Base-by-base conservation (phyloP, 805 yeast genomes). In the Starmerella davenportii region DNA sequence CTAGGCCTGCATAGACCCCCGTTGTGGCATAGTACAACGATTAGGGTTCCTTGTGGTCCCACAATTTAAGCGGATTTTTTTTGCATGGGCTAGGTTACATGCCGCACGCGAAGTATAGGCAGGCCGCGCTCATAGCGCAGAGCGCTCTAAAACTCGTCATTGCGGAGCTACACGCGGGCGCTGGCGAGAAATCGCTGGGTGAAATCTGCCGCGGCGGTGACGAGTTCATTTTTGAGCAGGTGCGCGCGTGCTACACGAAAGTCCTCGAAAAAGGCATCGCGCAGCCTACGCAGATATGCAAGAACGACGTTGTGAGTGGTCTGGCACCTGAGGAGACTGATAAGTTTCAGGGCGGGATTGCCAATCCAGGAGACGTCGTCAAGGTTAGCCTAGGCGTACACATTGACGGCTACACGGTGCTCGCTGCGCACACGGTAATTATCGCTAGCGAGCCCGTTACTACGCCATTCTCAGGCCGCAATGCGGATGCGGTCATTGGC, bases 331-430 rank as follows among this genome's bases (percentile, higher is more conserved):
- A 84, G 58, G 57, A 46, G 15, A 41, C 37, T 11, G 65, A 52
- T 40, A 46, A 35, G 28, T 56, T 51, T 51, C 62, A 58, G 43
- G 63, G 55, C n/a, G 61, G 61, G 20, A 57, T 59, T 38, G 71
- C 79, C 50, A 56, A 58, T 39, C 72, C 73, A 19, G 96, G 96
- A 37, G 95, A 90, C 57, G 66, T 85, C 35, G 81, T 81, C 25
- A 85, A 87, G 44, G 69, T 90, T 41, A 64, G 79, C 11, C 65
- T 87, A 21, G 98, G 95, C 36, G 85, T 78, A 43, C 95, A 90
- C 47, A 72, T 90, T 49, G 98, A 90, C 59, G 98, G 98, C 40
- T 90, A 85, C 63, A 79, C 95, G 11, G 74, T 93, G 1, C 72
- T 74, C 55, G 74, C 72, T 9, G 73, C 93, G 21, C 98, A 90